Base-by-base conservation (phyloP, 805 yeast species). In the Zygosaccharomyces siamensis region DNA sequence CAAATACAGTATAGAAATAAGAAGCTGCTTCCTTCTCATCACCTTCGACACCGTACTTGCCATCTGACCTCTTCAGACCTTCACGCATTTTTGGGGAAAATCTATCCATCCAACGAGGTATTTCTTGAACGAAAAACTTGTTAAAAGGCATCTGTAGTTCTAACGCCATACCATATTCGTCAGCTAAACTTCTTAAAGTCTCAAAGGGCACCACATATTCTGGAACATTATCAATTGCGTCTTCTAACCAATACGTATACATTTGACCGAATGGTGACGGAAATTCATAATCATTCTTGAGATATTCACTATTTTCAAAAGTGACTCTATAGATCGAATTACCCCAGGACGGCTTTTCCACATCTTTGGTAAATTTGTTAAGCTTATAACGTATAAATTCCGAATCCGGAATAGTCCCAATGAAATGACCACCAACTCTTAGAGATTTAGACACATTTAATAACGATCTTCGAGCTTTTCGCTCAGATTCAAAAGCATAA, bases 191-290 rank as follows among this genome's bases (percentile, higher is more conserved):
- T 66, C 96, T 76, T 49, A 93, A 79, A 1, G 83, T 79, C 60
- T 92, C 97, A 67, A 93, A 89, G 1, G 97, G 98, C 5, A 93
- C 97, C 5, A 93, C 95, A 61, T 86, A 93, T 62, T 93, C 99
- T 0, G 98, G 98, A 21, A 93, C 97, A 59, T 93, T 84, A 53
- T 89, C 97, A 43, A 93, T 92, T 0, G 99, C 99, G 70, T 93
- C 99, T 55, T 82, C 82, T 50, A 93, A 71, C 69, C 74, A 87
- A 64, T 86, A 93, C 46, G 79, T 80, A 66, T 93, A 93, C 59
- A 79, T 75, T 66, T 90, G 86, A 0, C 99, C 99, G 62, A 73
- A 89, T 0, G 93, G 86, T 1, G 83, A 78, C 7, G 80, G 71
- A 61, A 87, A 88, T 42, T 78, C 80, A 2, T 92, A 89, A 56